A percentile compares a stretch with the other conserved stretches of the same genome.
Evolutionary conservation across 2,329 filamentous ascomycete genomes (phyloP).

Genomic region (Claviceps sp.): DNA sequence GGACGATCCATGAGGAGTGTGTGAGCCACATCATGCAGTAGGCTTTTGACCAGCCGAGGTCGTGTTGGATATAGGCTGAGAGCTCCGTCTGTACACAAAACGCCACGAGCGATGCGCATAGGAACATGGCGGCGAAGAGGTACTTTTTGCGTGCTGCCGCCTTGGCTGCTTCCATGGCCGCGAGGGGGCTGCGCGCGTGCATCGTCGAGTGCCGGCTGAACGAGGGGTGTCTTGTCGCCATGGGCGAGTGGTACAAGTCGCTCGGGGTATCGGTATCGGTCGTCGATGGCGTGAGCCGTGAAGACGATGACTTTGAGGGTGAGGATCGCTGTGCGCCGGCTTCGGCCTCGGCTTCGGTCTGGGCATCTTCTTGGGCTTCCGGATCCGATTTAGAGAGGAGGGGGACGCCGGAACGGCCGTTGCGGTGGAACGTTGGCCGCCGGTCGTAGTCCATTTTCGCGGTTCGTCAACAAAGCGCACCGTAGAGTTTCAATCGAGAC

Average conservation of each 20-base stretch:
- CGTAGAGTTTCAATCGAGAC: not conserved
- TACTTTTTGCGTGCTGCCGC: conserved; percentile 61
- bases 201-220: conserved; percentile 47
- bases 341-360: conserved; percentile 6
- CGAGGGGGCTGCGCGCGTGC: conserved; percentile 62
- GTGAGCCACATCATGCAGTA: conserved; percentile 99
- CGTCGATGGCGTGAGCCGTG: conserved; percentile 12
- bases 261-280: conserved; percentile 7
- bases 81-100: conserved; percentile 95
- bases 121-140: conserved; percentile 71
- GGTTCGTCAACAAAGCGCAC: not conserved
- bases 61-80: conserved; percentile 85
- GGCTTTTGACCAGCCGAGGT: conserved; percentile 91
- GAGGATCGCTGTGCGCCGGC: conserved; percentile 13
- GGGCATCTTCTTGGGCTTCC: conserved; percentile 1
- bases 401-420: conserved; percentile 8
- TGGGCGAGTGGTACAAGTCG: conserved; percentile 4
- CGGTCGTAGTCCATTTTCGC: conserved; percentile 5
- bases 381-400: conserved; percentile 10
- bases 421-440: conserved; percentile 7
- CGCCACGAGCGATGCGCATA: conserved; percentile 68
- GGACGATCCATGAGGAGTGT: conserved; percentile 80
- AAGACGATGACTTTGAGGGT: conserved; percentile 8
- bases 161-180: conserved; percentile 16
- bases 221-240: conserved; percentile 8